Evolutionary conservation across 108 stramenopile genomes (phyloP), one percentile per base, ranked within the genome.

Genomic region (Ochromonas danica): DNA sequence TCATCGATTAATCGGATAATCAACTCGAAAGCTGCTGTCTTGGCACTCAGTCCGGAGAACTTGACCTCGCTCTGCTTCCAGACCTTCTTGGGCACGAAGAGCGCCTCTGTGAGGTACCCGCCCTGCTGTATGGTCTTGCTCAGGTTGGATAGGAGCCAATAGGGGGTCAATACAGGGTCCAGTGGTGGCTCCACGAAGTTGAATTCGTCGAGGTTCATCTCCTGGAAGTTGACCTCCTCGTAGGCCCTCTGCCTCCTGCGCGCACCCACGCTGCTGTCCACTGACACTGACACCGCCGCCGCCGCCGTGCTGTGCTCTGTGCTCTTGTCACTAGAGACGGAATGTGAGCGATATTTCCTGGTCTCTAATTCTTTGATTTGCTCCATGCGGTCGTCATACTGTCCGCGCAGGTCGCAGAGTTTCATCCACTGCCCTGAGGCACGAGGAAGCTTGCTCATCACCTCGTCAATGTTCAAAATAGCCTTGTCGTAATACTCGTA

Each of bases 361-460:
- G 63, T 36, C 25, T 67, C 63, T 28, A 31, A 10, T 67, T 67
- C 63, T 25, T 33, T 67, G 3, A 67, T 6, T 31, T 28, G 6
- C 10, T 67, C 63, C 31, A 67, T 31, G 3, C 63, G 63, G 35
- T 67, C 63, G 31, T 67, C 63, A 67, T 67, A 67, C 25, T 67
- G 17, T 28, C 14, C 31, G 6, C 63, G 17, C 6, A 67, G 3
- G 3, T 35, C 63, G 10, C 6, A 14, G 30, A 67, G 31, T 67
- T 31, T 6, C 6, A 14, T 28, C 63, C 63, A 67, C 31, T 67
- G 30, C 6, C 10, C 31, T 6, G 63, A 67, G 17, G 17, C 6
- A 28, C 10, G 63, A 36, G 63, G 63, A 10, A 67, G 63, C 31
- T 67, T 67, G 63, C 31, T 67, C 31, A 67, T 31, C 31, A 67